phyloP scores from a whole-genome alignment of 805 yeast genomes.

The Kazachstania taianensis region DNA sequence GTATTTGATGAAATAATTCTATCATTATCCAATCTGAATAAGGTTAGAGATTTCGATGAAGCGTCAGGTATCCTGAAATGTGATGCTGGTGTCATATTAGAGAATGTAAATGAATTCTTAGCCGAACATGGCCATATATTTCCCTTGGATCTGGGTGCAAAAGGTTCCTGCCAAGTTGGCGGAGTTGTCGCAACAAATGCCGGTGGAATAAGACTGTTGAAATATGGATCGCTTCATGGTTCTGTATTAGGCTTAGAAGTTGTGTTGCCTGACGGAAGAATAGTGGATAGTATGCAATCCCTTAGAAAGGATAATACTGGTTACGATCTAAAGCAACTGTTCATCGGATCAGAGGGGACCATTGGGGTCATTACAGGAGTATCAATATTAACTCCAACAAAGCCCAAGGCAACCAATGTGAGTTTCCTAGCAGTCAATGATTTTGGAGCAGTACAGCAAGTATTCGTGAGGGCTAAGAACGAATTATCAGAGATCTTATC shows the following conservation, averaged over 20 bases:
- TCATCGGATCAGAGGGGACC: conserved; percentile 92
- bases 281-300: conserved; percentile 69
- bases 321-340: conserved; percentile 82
- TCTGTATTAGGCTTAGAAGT: conserved; percentile 84
- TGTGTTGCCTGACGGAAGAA: conserved; percentile 83
- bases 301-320: conserved; percentile 94
- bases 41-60: conserved; percentile 70
- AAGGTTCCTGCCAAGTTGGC: conserved; percentile 93
- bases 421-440: conserved; percentile 77
- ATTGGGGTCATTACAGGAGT: conserved; percentile 85
- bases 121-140: conserved; percentile 80
- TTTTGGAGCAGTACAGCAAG: conserved; percentile 74
- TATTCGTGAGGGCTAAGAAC: conserved; percentile 65
- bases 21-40: conserved; percentile 60
- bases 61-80: conserved; percentile 78
- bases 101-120: conserved; percentile 68
- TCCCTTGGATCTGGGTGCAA: conserved; percentile 92
- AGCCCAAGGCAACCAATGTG: conserved; percentile 78
- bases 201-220: conserved; percentile 79
- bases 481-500: conserved; percentile 80
- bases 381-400: conserved; percentile 79
- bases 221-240: conserved; percentile 91
- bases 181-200: conserved; percentile 95
- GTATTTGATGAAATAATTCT: conserved; percentile 83
- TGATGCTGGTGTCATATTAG: conserved; percentile 86